Base-by-base conservation (phyloP, 1,284 basidiomycete species). In the Vanrija humicola region DNA sequence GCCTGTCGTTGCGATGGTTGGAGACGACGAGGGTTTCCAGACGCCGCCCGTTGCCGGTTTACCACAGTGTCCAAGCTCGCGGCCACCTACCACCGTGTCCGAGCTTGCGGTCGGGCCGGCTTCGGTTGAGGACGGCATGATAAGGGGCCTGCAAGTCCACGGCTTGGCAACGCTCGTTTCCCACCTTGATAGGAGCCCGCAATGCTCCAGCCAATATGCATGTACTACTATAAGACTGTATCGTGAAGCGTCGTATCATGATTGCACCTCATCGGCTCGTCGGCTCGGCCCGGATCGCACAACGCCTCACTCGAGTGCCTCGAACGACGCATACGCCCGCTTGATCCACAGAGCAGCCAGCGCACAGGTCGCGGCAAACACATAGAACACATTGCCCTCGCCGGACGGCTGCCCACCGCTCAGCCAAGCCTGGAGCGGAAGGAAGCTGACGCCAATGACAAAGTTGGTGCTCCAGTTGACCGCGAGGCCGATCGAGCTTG, bases 381-480 rank as follows among this genome's bases (percentile, higher is more conserved):
- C 21, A 47, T 61, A 74, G 52, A 74, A 74, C 42, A 74, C 56
- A 44, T 69, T 73, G 6, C 72, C 72, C 29, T 69, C 67, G 7
- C 64, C 59, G 4, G 4, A 48, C 50, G 10, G 29, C 16, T 59
- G 52, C 1, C 62, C 61, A 3, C 59, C 59, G 28, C 62, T 64
- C 48, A 73, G 39, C 54, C 59, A 62, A 29, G 61, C 39, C 54
- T 73, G 68, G 1, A 74, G 23, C 0, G 72, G 72, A 14, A 71
- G 53, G 57, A 73, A 74, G 3, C 56, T 48, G 2, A 65, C 56
- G 8, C 70, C 65, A 52, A 72, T 65, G 38, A 57, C 52, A 48
- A 74, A 74, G 46, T 68, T 71, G 25, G 58, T 58, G 12, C 53
- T 55, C 70, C 70, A 74, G 46, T 74, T 74, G 34, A 74, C 18